phyloP scores from a whole-genome alignment of 306 rosid species.

The Rosa persica region DNA sequence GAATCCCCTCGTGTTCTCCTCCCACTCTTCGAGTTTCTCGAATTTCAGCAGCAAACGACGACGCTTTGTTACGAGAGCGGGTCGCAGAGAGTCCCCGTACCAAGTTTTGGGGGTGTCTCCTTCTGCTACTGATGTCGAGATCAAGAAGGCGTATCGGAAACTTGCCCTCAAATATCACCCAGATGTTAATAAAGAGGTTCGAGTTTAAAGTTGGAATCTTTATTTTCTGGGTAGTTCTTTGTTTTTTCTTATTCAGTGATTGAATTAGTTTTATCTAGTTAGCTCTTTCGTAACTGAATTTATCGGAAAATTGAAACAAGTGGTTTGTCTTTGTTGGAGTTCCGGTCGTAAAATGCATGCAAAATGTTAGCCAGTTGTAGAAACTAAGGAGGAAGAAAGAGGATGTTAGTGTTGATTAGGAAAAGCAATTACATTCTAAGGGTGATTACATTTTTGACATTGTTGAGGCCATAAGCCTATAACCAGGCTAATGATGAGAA shows the following conservation, averaged over 20 bases:
- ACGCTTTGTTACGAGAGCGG: constrained; percentile 33
- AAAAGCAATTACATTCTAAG: not conserved
- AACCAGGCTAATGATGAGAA: not conserved
- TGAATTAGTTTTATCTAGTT: not conserved
- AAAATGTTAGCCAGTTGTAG: not conserved
- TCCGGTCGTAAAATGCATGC: not conserved
- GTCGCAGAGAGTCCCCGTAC: constrained; percentile 74
- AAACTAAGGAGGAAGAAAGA: not conserved
- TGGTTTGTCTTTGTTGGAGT: not conserved
- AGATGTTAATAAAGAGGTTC: constrained; percentile 89
- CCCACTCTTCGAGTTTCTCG: constrained; percentile 15
- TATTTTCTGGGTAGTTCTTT: not conserved
- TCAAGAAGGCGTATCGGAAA: constrained; percentile 88
- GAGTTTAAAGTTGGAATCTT: not conserved
- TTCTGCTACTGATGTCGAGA: constrained; percentile 63
- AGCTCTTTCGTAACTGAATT: not conserved
- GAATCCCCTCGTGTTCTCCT: constrained; percentile 6
- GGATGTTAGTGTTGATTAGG: not conserved
- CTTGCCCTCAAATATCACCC: constrained; percentile 96
- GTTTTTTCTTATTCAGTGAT: not conserved
- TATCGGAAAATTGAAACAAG: not conserved
- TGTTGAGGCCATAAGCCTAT: not conserved
- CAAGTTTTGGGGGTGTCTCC: constrained; percentile 79
- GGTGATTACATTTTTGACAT: not conserved
- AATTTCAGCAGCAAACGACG: constrained; percentile 29